These are phyloP conservation scores for Phyllosticta citribraziliensis DNA, from an alignment of 2,329 filamentous ascomycete species.

Conservation along the genomic window DNA sequence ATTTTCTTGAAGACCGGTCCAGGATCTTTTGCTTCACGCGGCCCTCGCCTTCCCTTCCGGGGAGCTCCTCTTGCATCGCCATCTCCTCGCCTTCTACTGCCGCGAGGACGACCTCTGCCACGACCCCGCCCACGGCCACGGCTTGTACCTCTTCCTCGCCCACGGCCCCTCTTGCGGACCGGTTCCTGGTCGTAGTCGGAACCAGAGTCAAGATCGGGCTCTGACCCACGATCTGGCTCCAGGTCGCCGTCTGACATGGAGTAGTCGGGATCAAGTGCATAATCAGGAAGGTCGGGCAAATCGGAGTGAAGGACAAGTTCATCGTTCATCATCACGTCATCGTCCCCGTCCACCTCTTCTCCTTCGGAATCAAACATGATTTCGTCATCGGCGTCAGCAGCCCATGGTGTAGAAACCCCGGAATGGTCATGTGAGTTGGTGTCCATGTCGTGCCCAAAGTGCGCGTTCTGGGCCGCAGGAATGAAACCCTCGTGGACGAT, in stretches of 20 bases:
- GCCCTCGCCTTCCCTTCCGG: conserved; percentile 27
- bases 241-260: conserved; percentile 22
- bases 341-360: conserved; percentile 17
- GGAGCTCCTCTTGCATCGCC: conserved; percentile 12
- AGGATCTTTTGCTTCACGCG: conserved; percentile 53
- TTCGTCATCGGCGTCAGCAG: background rate
- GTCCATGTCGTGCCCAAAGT: conserved; percentile 11
- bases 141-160: conserved; percentile 1
- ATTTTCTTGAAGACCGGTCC: conserved; percentile 61
- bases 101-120: conserved; percentile 12
- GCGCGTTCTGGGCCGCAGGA: conserved; percentile 19
- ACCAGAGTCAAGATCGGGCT: conserved; percentile 2
- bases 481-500: conserved; percentile 32
- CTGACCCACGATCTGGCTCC: conserved; percentile 8
- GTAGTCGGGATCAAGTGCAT: conserved; percentile 27
- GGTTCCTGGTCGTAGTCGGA: background rate
- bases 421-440: conserved; percentile 16
- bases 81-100: background rate
- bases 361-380: conserved; percentile 15
- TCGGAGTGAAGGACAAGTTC: conserved; percentile 11
- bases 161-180: conserved; percentile 4
- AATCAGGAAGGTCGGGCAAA: conserved; percentile 22
- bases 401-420: background rate
- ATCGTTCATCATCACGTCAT: conserved; percentile 18
- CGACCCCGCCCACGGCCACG: conserved; percentile 18